Conservation (phyloP, 495 filamentous ascomycete genomes). For the Talaromyces trachyspermus region DNA sequence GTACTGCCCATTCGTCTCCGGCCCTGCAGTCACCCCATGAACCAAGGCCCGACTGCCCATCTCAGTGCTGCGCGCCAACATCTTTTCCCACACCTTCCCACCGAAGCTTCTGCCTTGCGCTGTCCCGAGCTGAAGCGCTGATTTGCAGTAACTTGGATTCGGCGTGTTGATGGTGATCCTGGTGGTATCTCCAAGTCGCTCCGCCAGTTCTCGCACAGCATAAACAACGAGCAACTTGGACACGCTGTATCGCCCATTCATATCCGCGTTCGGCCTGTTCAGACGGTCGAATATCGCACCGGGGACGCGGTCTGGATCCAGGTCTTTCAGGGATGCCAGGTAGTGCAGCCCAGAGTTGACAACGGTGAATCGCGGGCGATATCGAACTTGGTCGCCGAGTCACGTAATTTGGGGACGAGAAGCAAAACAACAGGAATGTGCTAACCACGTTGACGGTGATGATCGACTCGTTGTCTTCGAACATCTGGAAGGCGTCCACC, state of each 20-base stretch:
- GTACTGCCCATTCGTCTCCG: conserved; percentile 28
- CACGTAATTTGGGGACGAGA: conserved; percentile 17
- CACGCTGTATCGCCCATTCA: conserved; percentile 20
- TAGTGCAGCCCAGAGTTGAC: conserved; percentile 20
- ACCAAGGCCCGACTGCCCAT: conserved; percentile 29
- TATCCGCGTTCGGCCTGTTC: conserved; percentile 19
- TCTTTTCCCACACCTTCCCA: conserved; percentile 11
- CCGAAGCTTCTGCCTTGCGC: background rate
- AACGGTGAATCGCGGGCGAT: conserved; percentile 19
- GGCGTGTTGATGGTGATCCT: conserved; percentile 14
- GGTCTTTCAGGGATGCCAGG: conserved; percentile 15
- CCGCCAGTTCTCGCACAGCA: conserved; percentile 19
- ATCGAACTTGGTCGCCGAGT: conserved; percentile 15
- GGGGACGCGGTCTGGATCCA: conserved; percentile 6
- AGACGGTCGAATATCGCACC: conserved; percentile 17
- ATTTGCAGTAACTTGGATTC: conserved; percentile 17
- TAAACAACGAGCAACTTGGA: conserved; percentile 28
- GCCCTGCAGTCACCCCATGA: conserved; percentile 20
- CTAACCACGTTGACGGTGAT: conserved; percentile 40
- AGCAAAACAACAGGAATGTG: conserved; percentile 28
- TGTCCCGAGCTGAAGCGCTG: conserved; percentile 7
- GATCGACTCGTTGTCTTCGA: conserved; percentile 29
- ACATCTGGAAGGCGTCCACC: conserved; percentile 10
- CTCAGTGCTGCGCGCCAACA: conserved; percentile 30
- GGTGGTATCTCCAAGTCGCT: conserved; percentile 7